Conservation (phyloP, 2,329 filamentous ascomycete species). For the Trichoderma afroharzianum region DNA sequence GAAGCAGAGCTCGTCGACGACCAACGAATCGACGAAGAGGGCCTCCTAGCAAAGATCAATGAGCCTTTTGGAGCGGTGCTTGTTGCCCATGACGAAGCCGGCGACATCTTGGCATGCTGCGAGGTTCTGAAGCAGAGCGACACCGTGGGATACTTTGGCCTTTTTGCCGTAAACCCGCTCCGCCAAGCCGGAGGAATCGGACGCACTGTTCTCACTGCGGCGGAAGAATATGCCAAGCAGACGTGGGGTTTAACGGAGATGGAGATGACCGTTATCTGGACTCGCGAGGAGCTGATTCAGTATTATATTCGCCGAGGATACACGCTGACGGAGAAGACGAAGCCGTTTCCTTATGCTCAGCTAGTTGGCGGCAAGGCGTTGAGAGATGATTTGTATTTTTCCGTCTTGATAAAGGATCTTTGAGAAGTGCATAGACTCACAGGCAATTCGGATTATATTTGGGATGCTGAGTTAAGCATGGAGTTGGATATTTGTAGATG, state of each 20-base stretch:
- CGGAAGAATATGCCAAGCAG: conserved; percentile 37
- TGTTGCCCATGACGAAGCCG: conserved; percentile 31
- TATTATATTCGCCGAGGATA: conserved; percentile 47
- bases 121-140: conserved; percentile 34
- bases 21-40: conserved; percentile 39
- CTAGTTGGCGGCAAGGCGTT: conserved; percentile 36
- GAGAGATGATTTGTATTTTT: conserved; percentile 43
- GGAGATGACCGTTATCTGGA: conserved; percentile 45
- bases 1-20: conserved; percentile 43
- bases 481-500: not conserved
- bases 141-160: conserved; percentile 28
- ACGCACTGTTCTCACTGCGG: conserved; percentile 36
- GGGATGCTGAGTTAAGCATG: not conserved
- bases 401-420: conserved; percentile 39
- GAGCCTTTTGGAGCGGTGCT: conserved; percentile 36
- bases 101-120: conserved; percentile 40
- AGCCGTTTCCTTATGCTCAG: conserved; percentile 41
- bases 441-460: not conserved
- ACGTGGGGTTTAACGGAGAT: conserved; percentile 25
- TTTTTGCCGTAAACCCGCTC: conserved; percentile 45
- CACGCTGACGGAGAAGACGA: conserved; percentile 34
- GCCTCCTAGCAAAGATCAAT: conserved; percentile 39
- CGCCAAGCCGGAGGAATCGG: conserved; percentile 45
- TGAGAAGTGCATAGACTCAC: not conserved
- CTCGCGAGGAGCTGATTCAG: conserved; percentile 40